A percentile compares a stretch with the other conserved stretches of the same genome.
Evolutionary conservation across 768 basidiomycete species (phyloP).

Genomic region (Tephrocybe rancida): DNA sequence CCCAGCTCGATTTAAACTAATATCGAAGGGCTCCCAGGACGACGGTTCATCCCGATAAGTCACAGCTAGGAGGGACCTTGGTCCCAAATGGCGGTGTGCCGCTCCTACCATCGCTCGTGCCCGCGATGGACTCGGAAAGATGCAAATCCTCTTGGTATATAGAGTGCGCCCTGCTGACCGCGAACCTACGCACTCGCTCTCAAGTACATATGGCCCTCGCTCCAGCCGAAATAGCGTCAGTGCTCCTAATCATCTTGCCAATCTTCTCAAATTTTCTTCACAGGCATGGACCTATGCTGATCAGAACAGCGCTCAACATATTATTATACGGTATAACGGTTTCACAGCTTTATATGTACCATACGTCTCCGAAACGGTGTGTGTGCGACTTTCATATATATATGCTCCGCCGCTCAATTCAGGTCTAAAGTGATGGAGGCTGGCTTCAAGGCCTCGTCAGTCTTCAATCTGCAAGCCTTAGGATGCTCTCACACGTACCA

Average conservation of each 20-base stretch:
- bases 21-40: too few relatives aligned
- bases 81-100: too few relatives aligned
- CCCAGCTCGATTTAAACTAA: too few relatives aligned
- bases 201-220: constrained; percentile 2
- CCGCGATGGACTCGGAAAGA: too few relatives aligned
- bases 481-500: background rate
- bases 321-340: constrained; percentile 53
- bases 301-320: constrained; percentile 49
- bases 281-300: constrained; percentile 52
- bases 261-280: background rate
- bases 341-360: constrained; percentile 48
- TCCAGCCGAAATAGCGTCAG: constrained; percentile 38
- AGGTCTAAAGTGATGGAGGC: constrained; percentile 35
- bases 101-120: too few relatives aligned
- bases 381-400: background rate
- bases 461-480: background rate
- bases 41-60: too few relatives aligned
- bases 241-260: background rate
- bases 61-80: too few relatives aligned
- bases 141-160: too few relatives aligned
- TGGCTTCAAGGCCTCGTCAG: constrained; percentile 51
- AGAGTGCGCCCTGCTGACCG: background rate
- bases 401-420: background rate
- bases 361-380: constrained; percentile 35
- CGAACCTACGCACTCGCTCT: background rate